A percentile compares a stretch with the other conserved stretches of the same genome.
These are phyloP conservation scores for Thraustochytrium striatum DNA, from an alignment of 352 stramenopile species.

Conservation along the genomic window DNA sequence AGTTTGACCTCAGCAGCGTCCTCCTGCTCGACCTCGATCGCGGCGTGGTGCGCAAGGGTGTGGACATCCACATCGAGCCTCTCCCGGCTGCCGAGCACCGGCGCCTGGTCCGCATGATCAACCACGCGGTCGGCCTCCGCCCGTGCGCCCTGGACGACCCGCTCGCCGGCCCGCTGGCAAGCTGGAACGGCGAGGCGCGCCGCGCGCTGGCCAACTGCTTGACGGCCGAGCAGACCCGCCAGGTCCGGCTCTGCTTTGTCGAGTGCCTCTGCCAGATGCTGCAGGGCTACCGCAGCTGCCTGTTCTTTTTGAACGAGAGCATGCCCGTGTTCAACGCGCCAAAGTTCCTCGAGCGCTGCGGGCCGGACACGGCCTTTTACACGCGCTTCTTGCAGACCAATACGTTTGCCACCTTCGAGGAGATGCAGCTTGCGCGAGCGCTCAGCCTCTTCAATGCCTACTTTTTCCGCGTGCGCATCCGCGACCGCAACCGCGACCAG, in stretches of 20 bases:
- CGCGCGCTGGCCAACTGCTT: not conserved
- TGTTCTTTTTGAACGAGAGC: conserved; percentile 46
- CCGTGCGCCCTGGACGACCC: conserved; percentile 23
- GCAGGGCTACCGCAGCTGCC: conserved; percentile 28
- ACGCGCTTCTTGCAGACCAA: conserved; percentile 19
- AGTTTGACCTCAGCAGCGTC: conserved; percentile 3
- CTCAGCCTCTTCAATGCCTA: conserved; percentile 32
- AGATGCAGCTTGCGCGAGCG: conserved; percentile 18
- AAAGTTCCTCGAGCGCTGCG: conserved; percentile 34
- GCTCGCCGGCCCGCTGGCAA: not conserved
- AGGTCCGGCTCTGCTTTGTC: conserved; percentile 19
- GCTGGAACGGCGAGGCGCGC: not conserved
- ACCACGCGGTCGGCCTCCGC: conserved; percentile 1
- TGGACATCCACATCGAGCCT: conserved; percentile 24
- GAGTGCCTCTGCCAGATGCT: conserved; percentile 40
- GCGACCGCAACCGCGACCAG: conserved; percentile 22
- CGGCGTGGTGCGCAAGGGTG: conserved; percentile 29
- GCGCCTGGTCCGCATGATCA: conserved; percentile 29
- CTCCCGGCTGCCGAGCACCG: conserved; percentile 11
- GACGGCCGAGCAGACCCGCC: not conserved
- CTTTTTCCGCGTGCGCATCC: conserved; percentile 40
- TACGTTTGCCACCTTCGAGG: conserved; percentile 39
- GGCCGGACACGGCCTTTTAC: conserved; percentile 8
- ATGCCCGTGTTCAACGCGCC: conserved; percentile 46
- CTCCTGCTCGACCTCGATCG: conserved; percentile 28